These are phyloP conservation scores for Platanthera guangdongensis DNA, from an alignment of 106 monocot species.

Conservation along the genomic window DNA sequence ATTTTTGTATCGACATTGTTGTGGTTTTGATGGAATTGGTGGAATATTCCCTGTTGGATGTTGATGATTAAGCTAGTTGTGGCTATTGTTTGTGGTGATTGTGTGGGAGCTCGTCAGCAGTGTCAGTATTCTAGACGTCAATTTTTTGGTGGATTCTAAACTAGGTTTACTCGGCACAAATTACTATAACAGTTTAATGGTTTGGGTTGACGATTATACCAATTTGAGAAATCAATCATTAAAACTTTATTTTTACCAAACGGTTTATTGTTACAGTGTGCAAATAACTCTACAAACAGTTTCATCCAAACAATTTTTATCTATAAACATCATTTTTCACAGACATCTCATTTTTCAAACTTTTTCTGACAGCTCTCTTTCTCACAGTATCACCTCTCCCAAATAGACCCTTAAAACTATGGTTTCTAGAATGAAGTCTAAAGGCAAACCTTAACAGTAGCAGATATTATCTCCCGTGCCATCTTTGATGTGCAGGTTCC, in stretches of 20 bases:
- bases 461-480: constrained; percentile 68
- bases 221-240: too few species aligned
- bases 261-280: too few species aligned
- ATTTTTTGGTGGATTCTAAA: constrained; percentile 51
- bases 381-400: too few species aligned
- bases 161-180: constrained; percentile 64
- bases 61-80: background rate
- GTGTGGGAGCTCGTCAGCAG: constrained; percentile 39
- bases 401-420: too few species aligned
- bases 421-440: background rate
- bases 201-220: too few species aligned
- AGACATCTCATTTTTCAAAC: too few species aligned
- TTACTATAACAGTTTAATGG: background rate
- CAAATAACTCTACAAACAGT: too few species aligned
- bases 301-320: too few species aligned
- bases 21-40: background rate
- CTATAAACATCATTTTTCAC: too few species aligned
- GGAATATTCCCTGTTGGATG: background rate
- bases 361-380: too few species aligned
- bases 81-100: background rate
- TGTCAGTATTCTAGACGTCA: constrained; percentile 25
- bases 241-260: too few species aligned
- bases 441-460: constrained; percentile 80
- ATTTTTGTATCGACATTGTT: background rate
- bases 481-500: constrained; percentile 76